Evolutionary conservation across 129 eudicot species (phyloP), one percentile per base, ranked within the genome.

Genomic region (Logfia minima): DNA sequence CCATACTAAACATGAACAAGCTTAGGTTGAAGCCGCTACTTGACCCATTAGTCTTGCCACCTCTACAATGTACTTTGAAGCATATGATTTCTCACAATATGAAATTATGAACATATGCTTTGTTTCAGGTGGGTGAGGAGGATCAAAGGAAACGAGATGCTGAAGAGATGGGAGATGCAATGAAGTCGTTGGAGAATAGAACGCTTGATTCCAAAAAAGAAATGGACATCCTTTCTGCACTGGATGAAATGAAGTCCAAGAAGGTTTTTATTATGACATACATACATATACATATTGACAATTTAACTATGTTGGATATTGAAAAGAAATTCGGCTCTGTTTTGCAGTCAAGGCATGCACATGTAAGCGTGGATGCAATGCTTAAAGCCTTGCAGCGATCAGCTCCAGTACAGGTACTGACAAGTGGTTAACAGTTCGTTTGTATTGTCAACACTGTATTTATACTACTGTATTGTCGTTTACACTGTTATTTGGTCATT

Each of bases 151-250:
- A 87, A 79, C 75, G 90, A 76, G 86, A 75, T 28, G 85, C 83
- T 21, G 92, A 87, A 80, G 96, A 90, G 78, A 85, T 87, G 90
- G 96, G 96, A 43, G 96, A 90, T 82, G 96, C 90, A 24, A 87
- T 90, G 96, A 90, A 86, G 35, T 87, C 96, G 2, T 75, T 90
- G 85, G 96, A 90, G 80, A 90, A 87, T 71, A 66, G 90, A 72
- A 85, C 90, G 0, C 74, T 81, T 61, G 92, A 90, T 35, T 87
- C 96, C 13, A 90, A 87, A 79, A 75, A 89, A 68, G 96, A 90
- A 52, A 90, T 90, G 96, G 92, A 90, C 63, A 87, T 87, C 68
- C 87, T 90, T 68, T 87, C 90, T 64, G 88, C 90, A 2, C 79
- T 87, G 16, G 96, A 90, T 81, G 96, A 90, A 71, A 82, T 90